These are phyloP conservation scores for Ogataea neopini DNA, from an alignment of 805 yeast species.

Conservation along the genomic window DNA sequence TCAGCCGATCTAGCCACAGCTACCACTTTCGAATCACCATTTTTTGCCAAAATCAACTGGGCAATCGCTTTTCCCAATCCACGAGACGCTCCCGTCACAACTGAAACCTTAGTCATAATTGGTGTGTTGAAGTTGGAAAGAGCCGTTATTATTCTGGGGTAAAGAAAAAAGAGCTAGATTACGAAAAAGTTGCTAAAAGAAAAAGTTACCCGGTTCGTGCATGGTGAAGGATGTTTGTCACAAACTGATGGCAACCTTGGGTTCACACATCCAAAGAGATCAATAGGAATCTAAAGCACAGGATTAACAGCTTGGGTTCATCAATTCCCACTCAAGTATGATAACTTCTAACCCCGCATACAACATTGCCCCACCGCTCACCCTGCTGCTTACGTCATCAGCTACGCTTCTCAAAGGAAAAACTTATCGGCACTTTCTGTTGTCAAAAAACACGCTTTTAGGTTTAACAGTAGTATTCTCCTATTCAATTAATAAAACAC, in stretches of 20 bases:
- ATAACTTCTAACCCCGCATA: neutral
- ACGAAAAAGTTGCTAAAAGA: neutral
- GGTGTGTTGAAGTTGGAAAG: neutral
- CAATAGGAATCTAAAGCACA: too few relatives aligned
- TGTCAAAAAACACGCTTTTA: conserved; percentile 3
- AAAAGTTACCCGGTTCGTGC: neutral
- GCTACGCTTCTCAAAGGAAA: neutral
- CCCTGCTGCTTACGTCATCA: neutral
- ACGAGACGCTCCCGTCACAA: conserved; percentile 65
- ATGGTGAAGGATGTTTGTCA: neutral
- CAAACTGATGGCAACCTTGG: too few relatives aligned
- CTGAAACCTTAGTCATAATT: conserved; percentile 33
- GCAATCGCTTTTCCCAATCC: conserved; percentile 87
- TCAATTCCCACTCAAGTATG: too few relatives aligned
- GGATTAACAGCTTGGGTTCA: too few relatives aligned
- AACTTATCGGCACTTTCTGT: conserved; percentile 4
- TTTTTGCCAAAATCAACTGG: conserved; percentile 42
- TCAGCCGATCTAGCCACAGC: conserved; percentile 71
- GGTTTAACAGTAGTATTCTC: neutral
- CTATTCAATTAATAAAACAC: neutral
- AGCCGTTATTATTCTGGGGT: neutral
- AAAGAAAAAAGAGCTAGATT: neutral
- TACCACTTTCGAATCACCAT: conserved; percentile 47
- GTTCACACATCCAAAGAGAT: too few relatives aligned
- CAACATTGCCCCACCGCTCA: neutral